A percentile compares a stretch with the other conserved stretches of the same genome.
Evolutionary conservation across 108 stramenopile species (phyloP).

Genomic region (Cyclotella distinguenda): DNA sequence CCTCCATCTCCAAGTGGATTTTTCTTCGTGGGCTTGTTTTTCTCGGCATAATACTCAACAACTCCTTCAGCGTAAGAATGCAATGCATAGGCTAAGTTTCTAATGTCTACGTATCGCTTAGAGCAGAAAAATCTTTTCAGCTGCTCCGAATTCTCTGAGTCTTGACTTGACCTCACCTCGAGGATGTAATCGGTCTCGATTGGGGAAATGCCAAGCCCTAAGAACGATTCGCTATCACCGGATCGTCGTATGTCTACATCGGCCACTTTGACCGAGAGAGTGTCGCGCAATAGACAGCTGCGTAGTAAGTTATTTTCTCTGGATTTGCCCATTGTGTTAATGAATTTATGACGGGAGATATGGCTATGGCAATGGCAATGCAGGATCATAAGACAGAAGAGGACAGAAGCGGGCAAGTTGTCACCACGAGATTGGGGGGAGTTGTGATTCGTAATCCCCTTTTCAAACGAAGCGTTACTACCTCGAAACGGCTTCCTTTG

Average conservation of each 20-base stretch:
- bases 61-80: constrained; percentile 10
- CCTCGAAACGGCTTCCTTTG: too few relatives aligned
- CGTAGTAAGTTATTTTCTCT: constrained; percentile 19
- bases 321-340: neutral
- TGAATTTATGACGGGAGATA: too few relatives aligned
- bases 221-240: neutral
- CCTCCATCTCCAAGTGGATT: neutral
- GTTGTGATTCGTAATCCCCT: too few relatives aligned
- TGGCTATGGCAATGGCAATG: too few relatives aligned
- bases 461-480: too few relatives aligned
- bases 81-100: constrained; percentile 11
- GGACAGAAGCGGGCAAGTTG: too few relatives aligned
- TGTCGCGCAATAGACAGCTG: constrained; percentile 15
- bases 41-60: neutral
- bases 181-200: constrained; percentile 18
- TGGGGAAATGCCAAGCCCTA: neutral
- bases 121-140: constrained; percentile 3
- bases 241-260: constrained; percentile 28
- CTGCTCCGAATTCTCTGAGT: neutral
- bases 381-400: too few relatives aligned
- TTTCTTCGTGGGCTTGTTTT: too few relatives aligned
- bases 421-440: too few relatives aligned
- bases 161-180: neutral
- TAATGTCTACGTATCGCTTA: constrained; percentile 7
- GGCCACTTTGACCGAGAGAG: constrained; percentile 19